Evolutionary conservation across 495 filamentous ascomycete species (phyloP).

Genomic region (Terfezia claveryi): DNA sequence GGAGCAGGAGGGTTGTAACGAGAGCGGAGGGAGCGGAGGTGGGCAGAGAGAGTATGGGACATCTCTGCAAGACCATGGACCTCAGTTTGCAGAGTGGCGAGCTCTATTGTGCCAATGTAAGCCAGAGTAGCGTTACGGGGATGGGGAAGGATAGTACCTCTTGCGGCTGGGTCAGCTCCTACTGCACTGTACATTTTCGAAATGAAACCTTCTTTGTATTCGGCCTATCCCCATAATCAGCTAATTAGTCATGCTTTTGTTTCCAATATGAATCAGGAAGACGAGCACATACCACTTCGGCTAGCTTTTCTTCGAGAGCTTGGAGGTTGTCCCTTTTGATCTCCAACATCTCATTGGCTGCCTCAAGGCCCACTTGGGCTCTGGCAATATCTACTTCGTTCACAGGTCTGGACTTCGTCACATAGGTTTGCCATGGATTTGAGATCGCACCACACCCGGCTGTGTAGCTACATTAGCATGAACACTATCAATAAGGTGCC

Average conservation of each 20-base stretch:
- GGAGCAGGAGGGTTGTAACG: no score
- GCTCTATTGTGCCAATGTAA: slow-evolving; percentile 7
- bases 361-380: slow-evolving; percentile 50
- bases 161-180: slow-evolving; percentile 35
- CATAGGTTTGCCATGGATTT: slow-evolving; percentile 60
- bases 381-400: slow-evolving; percentile 48
- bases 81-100: slow-evolving; percentile 39
- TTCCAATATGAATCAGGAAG: neutral
- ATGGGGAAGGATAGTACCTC: slow-evolving; percentile 23
- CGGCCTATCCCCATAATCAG: neutral
- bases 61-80: slow-evolving; percentile 59
- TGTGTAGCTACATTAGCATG: neutral
- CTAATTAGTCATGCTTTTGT: slow-evolving; percentile 7
- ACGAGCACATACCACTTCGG: neutral
- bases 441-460: slow-evolving; percentile 62
- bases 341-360: slow-evolving; percentile 50
- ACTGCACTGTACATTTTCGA: slow-evolving; percentile 44
- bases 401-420: slow-evolving; percentile 34
- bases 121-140: slow-evolving; percentile 14
- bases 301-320: slow-evolving; percentile 29
- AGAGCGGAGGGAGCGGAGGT: slow-evolving; percentile 30
- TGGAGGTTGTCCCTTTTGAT: slow-evolving; percentile 46
- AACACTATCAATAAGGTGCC: neutral
- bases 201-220: slow-evolving; percentile 32
- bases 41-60: slow-evolving; percentile 20